Evolutionary conservation across 306 rosid species (phyloP).

Genomic region (Dryas octopetala): DNA sequence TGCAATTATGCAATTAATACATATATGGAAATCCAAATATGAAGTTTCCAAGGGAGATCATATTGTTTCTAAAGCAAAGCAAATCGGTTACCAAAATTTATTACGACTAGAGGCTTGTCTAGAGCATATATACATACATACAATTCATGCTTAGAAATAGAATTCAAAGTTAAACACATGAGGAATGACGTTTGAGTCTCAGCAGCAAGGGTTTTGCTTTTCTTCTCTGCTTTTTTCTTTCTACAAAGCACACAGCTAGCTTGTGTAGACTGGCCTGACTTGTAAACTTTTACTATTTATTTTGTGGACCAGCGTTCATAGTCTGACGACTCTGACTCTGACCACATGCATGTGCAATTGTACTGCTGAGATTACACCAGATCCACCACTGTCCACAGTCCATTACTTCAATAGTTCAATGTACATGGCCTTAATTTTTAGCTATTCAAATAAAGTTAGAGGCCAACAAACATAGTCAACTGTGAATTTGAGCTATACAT

Average conservation of each 20-base stretch:
- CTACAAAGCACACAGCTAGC: too few species aligned
- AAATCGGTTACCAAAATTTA: neutral
- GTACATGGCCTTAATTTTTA: too few species aligned
- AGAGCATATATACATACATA: neutral
- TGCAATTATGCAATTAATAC: neutral
- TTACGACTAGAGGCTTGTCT: neutral
- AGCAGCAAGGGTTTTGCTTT: too few species aligned
- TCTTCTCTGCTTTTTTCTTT: too few species aligned
- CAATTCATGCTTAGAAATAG: too few species aligned
- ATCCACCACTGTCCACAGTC: neutral
- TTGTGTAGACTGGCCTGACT: neutral
- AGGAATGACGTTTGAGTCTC: too few species aligned
- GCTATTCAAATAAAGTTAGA: too few species aligned
- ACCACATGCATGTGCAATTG: conserved; percentile 10
- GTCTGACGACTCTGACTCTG: neutral
- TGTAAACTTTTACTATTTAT: neutral
- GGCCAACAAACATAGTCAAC: too few species aligned
- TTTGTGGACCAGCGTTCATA: conserved; percentile 10
- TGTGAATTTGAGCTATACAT: too few species aligned
- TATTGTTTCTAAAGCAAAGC: too few species aligned
- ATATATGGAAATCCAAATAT: neutral
- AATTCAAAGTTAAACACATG: neutral
- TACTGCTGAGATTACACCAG: conserved; percentile 5
- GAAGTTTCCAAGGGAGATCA: too few species aligned
- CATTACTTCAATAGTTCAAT: neutral